Percentiles rank a stretch among this genome's conserved stretches.
phyloP scores from a whole-genome alignment of 1,139 yeast genomes.

The Spathaspora jeffriesii region DNA sequence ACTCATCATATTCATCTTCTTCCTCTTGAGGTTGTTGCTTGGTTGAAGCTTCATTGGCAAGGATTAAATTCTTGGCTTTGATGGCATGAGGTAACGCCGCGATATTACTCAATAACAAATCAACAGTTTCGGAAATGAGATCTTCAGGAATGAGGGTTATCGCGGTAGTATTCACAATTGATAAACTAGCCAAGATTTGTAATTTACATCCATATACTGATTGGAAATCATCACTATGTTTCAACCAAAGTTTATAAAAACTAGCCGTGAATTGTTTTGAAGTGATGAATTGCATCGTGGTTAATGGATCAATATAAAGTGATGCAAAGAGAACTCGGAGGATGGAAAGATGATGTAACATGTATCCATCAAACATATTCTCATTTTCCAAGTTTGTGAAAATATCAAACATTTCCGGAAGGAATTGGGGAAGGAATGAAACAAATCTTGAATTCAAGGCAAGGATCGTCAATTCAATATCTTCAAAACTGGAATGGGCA shows the following conservation, averaged over 20 bases:
- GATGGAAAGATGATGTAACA: constrained; percentile 48
- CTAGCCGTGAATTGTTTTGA: constrained; percentile 35
- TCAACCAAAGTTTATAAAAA: constrained; percentile 51
- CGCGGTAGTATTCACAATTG: constrained; percentile 31
- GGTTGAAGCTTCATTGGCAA: constrained; percentile 34
- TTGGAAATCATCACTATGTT: constrained; percentile 46
- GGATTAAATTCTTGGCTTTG: constrained; percentile 43
- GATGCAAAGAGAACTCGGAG: constrained; percentile 45
- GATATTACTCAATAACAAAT: constrained; percentile 40
- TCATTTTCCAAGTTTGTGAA: constrained; percentile 35
- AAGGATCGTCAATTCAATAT: constrained; percentile 39
- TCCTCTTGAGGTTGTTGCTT: constrained; percentile 27
- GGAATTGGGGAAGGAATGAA: constrained; percentile 34
- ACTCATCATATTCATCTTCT: constrained; percentile 27
- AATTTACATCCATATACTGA: constrained; percentile 60
- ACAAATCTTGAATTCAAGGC: constrained; percentile 36
- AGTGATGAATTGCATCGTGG: constrained; percentile 37
- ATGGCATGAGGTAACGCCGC: constrained; percentile 51
- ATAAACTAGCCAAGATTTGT: constrained; percentile 45
- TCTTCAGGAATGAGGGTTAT: constrained; percentile 34
- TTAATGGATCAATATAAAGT: constrained; percentile 39
- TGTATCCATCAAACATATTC: constrained; percentile 47
- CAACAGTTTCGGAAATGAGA: constrained; percentile 39
- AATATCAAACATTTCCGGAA: constrained; percentile 37
- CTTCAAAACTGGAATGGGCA: constrained; percentile 42